Percentiles rank a stretch among this genome's conserved stretches.
phyloP scores from a whole-genome alignment of 805 yeast genomes.

The Myxozyma nipponensis region DNA sequence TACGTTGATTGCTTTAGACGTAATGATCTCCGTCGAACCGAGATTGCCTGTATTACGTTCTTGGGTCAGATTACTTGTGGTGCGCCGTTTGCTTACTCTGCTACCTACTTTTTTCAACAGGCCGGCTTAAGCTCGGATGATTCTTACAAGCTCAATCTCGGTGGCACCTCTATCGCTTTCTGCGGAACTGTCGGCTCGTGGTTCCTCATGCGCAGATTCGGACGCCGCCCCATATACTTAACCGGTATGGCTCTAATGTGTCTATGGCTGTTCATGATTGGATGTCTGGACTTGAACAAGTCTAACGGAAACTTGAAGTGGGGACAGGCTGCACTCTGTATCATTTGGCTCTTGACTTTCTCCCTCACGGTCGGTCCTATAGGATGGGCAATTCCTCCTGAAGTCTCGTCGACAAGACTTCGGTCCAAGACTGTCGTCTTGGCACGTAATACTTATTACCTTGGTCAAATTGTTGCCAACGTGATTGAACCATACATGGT shows the following conservation, averaged over 20 bases:
- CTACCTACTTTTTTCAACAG: conserved; percentile 50
- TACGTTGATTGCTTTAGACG: conserved; percentile 20
- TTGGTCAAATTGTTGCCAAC: conserved; percentile 8
- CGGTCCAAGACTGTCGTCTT: conserved; percentile 4
- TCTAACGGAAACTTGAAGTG: not conserved
- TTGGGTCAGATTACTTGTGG: conserved; percentile 42
- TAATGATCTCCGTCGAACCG: conserved; percentile 24
- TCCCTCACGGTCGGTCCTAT: conserved; percentile 6
- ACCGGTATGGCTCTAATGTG: conserved; percentile 15
- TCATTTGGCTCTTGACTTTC: conserved; percentile 32
- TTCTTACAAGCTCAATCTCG: conserved; percentile 9
- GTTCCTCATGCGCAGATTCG: conserved; percentile 3
- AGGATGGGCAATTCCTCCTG: conserved; percentile 1
- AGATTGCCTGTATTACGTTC: conserved; percentile 37
- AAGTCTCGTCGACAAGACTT: conserved; percentile 6
- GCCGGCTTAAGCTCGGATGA: conserved; percentile 26
- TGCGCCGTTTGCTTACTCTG: conserved; percentile 16
- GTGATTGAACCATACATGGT: conserved; percentile 7
- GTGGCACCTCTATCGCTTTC: conserved; percentile 9
- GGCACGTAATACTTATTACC: conserved; percentile 9
- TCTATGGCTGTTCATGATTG: conserved; percentile 20
- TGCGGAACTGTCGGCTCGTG: no score
- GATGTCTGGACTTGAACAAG: conserved; percentile 16
- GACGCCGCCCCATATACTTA: conserved; percentile 24
- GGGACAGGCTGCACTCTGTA: conserved; percentile 2